phyloP scores from a whole-genome alignment of 2,329 filamentous ascomycete species.

The Corynespora cassiicola region DNA sequence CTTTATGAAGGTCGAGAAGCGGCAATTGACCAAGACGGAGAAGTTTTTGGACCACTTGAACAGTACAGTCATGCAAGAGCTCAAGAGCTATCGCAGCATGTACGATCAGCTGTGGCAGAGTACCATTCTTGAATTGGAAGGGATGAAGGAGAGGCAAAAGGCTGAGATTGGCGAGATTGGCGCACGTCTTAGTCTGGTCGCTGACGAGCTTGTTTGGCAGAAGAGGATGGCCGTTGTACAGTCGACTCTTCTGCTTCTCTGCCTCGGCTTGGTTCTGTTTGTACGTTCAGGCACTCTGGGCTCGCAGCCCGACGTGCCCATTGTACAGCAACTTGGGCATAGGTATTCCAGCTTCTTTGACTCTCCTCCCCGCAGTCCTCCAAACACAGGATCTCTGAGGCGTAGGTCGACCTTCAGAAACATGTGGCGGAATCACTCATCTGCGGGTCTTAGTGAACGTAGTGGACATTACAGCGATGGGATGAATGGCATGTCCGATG shows the following conservation, averaged over 20 bases:
- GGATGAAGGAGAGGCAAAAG: slow-evolving; percentile 83
- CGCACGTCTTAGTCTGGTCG: slow-evolving; percentile 80
- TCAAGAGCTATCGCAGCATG: slow-evolving; percentile 67
- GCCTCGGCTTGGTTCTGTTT: slow-evolving; percentile 87
- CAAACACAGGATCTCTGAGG: slow-evolving; percentile 25
- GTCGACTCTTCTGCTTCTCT: slow-evolving; percentile 83
- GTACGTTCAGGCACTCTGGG: slow-evolving; percentile 46
- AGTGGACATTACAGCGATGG: slow-evolving; percentile 32
- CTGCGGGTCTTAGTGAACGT: slow-evolving; percentile 37
- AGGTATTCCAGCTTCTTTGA: slow-evolving; percentile 45
- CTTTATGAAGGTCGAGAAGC: slow-evolving; percentile 84
- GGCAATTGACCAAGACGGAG: slow-evolving; percentile 83
- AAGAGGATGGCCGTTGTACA: slow-evolving; percentile 95
- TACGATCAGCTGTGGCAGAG: slow-evolving; percentile 98
- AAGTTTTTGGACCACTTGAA: slow-evolving; percentile 87
- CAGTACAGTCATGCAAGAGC: slow-evolving; percentile 79
- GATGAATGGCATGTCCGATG: slow-evolving; percentile 29
- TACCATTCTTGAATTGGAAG: slow-evolving; percentile 88
- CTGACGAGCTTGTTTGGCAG: slow-evolving; percentile 84
- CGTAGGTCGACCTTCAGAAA: slow-evolving; percentile 35
- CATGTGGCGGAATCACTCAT: slow-evolving; percentile 45
- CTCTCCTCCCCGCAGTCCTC: slow-evolving; percentile 45
- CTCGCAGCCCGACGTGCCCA: slow-evolving; percentile 49
- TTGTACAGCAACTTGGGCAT: slow-evolving; percentile 52
- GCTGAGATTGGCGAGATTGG: slow-evolving; percentile 84